These are phyloP conservation scores for Ogataea siamensis DNA, from an alignment of 805 yeast species.

Conservation along the genomic window DNA sequence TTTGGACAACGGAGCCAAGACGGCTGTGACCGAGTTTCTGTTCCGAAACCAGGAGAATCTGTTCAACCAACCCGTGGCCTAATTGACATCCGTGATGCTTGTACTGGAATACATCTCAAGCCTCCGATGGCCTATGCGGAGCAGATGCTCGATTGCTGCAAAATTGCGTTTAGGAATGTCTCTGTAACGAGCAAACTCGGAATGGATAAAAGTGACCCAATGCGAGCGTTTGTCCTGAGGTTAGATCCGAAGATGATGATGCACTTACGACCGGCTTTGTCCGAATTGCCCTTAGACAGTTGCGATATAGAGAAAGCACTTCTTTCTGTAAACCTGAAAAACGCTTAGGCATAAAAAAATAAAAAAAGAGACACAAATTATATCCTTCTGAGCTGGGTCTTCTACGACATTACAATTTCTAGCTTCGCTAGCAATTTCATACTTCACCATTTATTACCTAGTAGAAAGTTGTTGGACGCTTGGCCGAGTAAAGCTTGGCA, in stretches of 20 bases:
- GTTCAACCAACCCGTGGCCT: conserved; percentile 8
- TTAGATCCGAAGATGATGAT: not conserved
- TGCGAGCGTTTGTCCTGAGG: conserved; percentile 30
- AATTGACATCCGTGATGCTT: conserved; percentile 65
- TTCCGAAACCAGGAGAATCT: conserved; percentile 46
- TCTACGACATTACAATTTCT: not conserved
- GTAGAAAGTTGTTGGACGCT: conserved; percentile 97
- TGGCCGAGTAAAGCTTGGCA: conserved; percentile 81
- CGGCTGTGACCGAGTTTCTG: conserved; percentile 73
- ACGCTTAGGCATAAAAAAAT: conserved; percentile 18
- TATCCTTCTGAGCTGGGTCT: not conserved
- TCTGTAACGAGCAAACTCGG: conserved; percentile 62
- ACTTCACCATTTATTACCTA: conserved; percentile 37
- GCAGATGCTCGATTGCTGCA: conserved; percentile 77
- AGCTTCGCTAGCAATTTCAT: conserved; percentile 1
- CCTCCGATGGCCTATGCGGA: conserved; percentile 71
- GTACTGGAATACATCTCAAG: conserved; percentile 71
- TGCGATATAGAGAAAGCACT: conserved; percentile 48
- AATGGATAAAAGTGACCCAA: conserved; percentile 35
- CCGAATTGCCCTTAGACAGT: conserved; percentile 43
- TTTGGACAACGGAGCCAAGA: conserved; percentile 77
- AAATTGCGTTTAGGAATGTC: conserved; percentile 73
- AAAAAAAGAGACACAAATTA: not conserved
- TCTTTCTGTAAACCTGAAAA: conserved; percentile 52
- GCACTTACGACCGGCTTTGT: conserved; percentile 43